Conservation (phyloP, 768 basidiomycete species). For the Coprinopsis marcescibilis region DNA sequence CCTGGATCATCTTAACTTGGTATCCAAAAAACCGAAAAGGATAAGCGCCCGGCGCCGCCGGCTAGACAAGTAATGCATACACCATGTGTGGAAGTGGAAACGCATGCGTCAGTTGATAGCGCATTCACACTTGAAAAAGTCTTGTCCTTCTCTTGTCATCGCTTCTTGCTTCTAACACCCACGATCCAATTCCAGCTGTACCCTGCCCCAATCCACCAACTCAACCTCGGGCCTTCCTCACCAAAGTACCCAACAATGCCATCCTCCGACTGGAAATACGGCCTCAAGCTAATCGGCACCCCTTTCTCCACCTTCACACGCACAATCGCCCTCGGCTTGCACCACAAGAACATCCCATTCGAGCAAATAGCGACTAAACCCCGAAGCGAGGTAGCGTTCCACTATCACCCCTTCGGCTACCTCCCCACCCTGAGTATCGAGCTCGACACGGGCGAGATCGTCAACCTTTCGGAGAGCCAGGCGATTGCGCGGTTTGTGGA, state of each 20-base stretch:
- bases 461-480: slow-evolving; percentile 27
- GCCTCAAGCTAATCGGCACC: slow-evolving; percentile 23
- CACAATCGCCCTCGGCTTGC: slow-evolving; percentile 25
- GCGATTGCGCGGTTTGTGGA: slow-evolving; percentile 28
- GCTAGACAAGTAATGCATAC: no score
- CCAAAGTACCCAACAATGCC: not conserved
- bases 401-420: slow-evolving; percentile 27
- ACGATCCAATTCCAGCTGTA: no score
- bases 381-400: slow-evolving; percentile 17
- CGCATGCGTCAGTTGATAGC: no score
- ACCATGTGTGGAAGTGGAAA: no score
- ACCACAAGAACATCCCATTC: slow-evolving; percentile 24
- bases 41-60: no score
- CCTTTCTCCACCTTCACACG: slow-evolving; percentile 31
- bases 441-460: slow-evolving; percentile 2
- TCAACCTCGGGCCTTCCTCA: no score
- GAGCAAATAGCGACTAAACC: slow-evolving; percentile 19
- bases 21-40: no score
- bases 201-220: no score
- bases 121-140: no score
- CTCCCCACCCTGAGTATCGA: slow-evolving; percentile 27
- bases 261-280: not conserved
- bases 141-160: no score
- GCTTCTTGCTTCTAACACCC: no score
- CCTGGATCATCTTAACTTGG: no score